phyloP scores from a whole-genome alignment of 1,284 basidiomycete genomes.

The Thecaphora thlaspeos region DNA sequence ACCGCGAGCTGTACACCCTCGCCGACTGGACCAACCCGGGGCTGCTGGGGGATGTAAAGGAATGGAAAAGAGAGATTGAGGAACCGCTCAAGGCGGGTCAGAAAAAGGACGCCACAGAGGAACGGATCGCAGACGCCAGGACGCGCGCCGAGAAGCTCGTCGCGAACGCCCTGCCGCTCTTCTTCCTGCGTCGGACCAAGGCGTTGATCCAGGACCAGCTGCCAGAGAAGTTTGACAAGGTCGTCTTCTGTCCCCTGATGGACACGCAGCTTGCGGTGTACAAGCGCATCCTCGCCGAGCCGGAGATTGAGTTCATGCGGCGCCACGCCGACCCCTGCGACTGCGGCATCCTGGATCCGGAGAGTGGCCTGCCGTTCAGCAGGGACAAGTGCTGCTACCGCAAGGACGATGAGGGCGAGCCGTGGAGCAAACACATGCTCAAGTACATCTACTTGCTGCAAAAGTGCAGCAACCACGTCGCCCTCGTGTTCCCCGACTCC shows the following conservation, averaged over 20 bases:
- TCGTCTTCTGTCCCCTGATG: constrained; percentile 84
- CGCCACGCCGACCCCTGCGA: constrained; percentile 70
- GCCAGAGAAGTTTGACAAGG: constrained; percentile 76
- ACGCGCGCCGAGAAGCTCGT: constrained; percentile 61
- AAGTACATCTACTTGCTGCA: constrained; percentile 74
- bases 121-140: constrained; percentile 64
- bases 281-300: constrained; percentile 67
- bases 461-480: constrained; percentile 81
- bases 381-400: constrained; percentile 60
- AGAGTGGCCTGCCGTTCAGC: constrained; percentile 30
- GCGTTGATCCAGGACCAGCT: constrained; percentile 76
- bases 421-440: constrained; percentile 59
- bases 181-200: constrained; percentile 78
- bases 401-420: constrained; percentile 65
- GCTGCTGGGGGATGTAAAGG: constrained; percentile 20
- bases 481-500: constrained; percentile 72
- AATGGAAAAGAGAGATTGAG: constrained; percentile 30
- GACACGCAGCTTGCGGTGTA: constrained; percentile 69
- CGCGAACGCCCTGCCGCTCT: constrained; percentile 69
- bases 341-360: constrained; percentile 64
- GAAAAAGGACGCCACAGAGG: constrained; percentile 64
- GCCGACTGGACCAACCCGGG: constrained; percentile 42
- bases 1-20: constrained; percentile 74
- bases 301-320: constrained; percentile 68
- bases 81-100: constrained; percentile 68